Base-by-base conservation (phyloP, 768 basidiomycete species). In the Rhodotorula paludigena region DNA sequence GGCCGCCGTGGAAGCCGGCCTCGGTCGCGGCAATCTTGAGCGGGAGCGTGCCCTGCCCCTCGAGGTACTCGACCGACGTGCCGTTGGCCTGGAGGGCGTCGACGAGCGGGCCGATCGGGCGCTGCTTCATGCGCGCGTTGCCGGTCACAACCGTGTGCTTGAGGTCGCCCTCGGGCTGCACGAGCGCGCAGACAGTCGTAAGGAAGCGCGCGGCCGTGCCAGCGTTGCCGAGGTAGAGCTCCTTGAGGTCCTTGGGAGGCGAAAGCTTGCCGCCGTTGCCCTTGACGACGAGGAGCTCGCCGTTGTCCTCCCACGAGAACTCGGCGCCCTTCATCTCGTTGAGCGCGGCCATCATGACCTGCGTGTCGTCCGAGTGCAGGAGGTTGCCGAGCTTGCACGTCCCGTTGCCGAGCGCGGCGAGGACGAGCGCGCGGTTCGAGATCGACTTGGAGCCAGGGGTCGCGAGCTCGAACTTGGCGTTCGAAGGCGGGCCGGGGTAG, bases 191-290 rank as follows among this genome's bases (percentile, higher is more conserved):
- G 57, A 99, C 92, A 3, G 93, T 91, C 12, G 96, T 90, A 61
- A 99, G 84, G 86, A 99, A 97, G 42, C 96, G 90, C 18, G 92
- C 91, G 32, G 96, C 94, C 8, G 96, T 99, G 32, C 96, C 96
- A 21, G 96, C 96, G 76, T 98, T 99, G 51, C 90, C 89, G 49
- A 99, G 87, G 79, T 97, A 99, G 55, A 99, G 80, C 75, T 96
- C 89, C 77, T 89, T 92, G 65, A 86, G 88, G 62, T 85, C 84
- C 1, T 83, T 80, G 15, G 94, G 93, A 5, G 89, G 77, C 58
- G 72, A 82, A 33, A 99, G 85, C 16, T 81, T 81, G 11, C 96
- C 96, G 67, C 84, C 81, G 20, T 92, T 92, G 44, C 96, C 94
- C 64, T 86, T 80, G 32, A 99, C 93, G 51, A 98, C 86, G 36